Base-by-base conservation (phyloP, 257 asterid genomes). In the Solanum etuberosum region DNA sequence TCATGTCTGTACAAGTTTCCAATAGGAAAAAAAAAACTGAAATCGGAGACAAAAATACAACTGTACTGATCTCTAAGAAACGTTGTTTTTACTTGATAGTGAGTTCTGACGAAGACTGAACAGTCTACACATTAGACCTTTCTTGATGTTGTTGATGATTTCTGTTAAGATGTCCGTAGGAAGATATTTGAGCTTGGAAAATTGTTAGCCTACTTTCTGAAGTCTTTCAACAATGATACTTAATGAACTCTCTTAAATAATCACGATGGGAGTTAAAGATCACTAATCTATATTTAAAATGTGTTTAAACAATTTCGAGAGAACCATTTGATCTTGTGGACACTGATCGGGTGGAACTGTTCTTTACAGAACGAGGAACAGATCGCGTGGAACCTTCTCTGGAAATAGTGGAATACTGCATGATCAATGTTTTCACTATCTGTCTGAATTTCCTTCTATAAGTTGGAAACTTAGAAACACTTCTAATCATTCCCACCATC, bases 401-500 rank as follows among this genome's bases (percentile, higher is more conserved):
- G 10, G 91, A 91, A 73, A 12, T 20, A 1, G 13, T 77, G 0
- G 94, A 80, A 86, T 93, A 82, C 51, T 73, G 82, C 76, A 68
- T 16, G 23, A 93, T 71, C 84, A 95, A 77, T 32, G 90, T 93
- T 92, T 94, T 97, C 89, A 95, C 99, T 12, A 97, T 93, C 34
- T 94, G 98, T 40, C 94, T 90, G 88, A 90, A 97, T 87, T 89
- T 93, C 91, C 99, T 93, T 27, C 98, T 92, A 32, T 92, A 93
- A 65, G 99, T 97, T 4, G 99, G 99, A 65, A 97, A 91, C 90
- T 95, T 97, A 3, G 95, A 68, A 5, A 92, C 31, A 87, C 98
- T 93, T 89, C 91, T 92, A 25, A 76, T 72, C 90, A 97, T 94
- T 65, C 99, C 99, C 87, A 92, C 76, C 98, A 97, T 94, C 92